Base-by-base conservation (phyloP, 2,329 filamentous ascomycete species). In the Aotearoamyces nothofagi region DNA sequence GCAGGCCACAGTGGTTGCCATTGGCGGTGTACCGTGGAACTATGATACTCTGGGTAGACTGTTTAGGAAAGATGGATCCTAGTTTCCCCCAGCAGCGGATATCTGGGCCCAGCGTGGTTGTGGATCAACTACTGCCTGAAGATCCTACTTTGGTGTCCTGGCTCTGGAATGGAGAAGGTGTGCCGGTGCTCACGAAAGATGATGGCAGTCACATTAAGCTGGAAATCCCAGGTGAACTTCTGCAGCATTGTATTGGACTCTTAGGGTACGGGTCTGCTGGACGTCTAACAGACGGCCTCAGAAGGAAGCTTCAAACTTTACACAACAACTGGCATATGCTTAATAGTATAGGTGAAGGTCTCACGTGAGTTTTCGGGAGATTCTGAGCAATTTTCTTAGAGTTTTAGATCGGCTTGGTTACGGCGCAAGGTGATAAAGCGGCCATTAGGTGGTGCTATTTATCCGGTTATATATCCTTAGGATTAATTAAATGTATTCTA, bases 1-100 rank as follows among this genome's bases (percentile, higher is more conserved):
- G 66, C 3, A 63, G 72, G 13, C 76, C 76, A 5, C 66, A 63
- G 20, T 82, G 76, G 76, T 81, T 75, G 75, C 57, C 70, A n/a
- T 66, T 63, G 2, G 75, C 73, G 3, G 55, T 80, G 22, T 80
- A 81, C 46, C 69, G 77, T n/a, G 73, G 63, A 2, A 62, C 62
- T 4, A 53, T 78, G 32, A 63, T 73, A 22, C 54, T 76, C 3
- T 78, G 71, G 72, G 58, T 63, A 3, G 68, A 77, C 39, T 67
- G 69, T 39, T 50, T 76, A 31, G 57, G 55, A 5, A 58, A 61
- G 33, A 56, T 63, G 33, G 61, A 70, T 33, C 44, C 38, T 15
- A 48, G 30, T 14, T 33, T 34, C 23, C n/a, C n/a, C n/a, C 43
- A 32, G 16, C 33, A 27, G 43, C 38, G 49, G 47, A 38, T 42